A percentile compares a stretch with the other conserved stretches of the same genome.
Evolutionary conservation across 2,329 filamentous ascomycete species (phyloP).

Genomic region (Dryadomyces quercus-mongolicae): DNA sequence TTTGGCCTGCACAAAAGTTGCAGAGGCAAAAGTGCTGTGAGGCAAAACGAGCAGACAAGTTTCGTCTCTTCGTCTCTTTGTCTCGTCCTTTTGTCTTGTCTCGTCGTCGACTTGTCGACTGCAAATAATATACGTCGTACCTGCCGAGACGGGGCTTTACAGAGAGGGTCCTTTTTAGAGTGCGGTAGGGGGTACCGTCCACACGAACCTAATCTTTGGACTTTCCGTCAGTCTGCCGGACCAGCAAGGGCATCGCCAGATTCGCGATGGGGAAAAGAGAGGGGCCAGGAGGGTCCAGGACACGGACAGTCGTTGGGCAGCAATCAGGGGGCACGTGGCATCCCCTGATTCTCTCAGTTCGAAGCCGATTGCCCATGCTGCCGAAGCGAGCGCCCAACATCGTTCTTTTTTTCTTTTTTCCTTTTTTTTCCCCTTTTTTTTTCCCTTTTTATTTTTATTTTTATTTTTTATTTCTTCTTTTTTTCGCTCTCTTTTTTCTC

Average conservation of each 20-base stretch:
- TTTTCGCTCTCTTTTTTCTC: not conserved
- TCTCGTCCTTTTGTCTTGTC: too few relatives aligned
- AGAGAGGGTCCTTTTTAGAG: not conserved
- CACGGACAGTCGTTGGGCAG: slow-evolving; percentile 1
- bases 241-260: too few relatives aligned
- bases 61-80: too few relatives aligned
- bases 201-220: not conserved
- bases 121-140: too few relatives aligned
- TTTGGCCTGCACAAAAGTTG: not conserved
- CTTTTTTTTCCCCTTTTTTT: not conserved
- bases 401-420: not conserved
- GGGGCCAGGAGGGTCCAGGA: not conserved
- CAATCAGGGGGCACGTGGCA: slow-evolving; percentile 1
- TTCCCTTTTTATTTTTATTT: not conserved
- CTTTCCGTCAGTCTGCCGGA: too few relatives aligned
- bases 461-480: not conserved
- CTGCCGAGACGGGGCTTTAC: too few relatives aligned
- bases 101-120: not conserved
- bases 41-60: too few relatives aligned
- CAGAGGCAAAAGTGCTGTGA: too few relatives aligned
- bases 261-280: too few relatives aligned
- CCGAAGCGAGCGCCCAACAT: not conserved
- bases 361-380: not conserved
- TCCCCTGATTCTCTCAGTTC: not conserved
- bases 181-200: not conserved